Conservation (phyloP, 352 stramenopile genomes). For the Phytophthora sojae region DNA sequence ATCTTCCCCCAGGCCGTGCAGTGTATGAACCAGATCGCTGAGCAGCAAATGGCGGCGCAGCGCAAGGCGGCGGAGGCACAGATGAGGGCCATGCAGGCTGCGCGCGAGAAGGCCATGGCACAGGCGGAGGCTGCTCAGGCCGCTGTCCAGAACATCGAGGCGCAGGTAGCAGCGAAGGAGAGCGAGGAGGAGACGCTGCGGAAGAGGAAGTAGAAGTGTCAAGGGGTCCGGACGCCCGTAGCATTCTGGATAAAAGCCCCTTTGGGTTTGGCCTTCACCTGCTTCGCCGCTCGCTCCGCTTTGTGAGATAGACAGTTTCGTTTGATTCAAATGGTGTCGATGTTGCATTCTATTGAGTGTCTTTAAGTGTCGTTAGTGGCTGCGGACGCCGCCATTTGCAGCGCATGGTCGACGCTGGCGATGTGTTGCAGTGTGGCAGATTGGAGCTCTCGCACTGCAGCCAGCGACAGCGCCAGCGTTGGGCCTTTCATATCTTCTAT, state of each 20-base stretch:
- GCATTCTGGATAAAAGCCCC: conserved; percentile 29
- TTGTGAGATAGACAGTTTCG: conserved; percentile 51
- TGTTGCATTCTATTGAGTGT: conserved; percentile 12
- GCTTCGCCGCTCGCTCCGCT: conserved; percentile 32
- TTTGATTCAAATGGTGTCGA: conserved; percentile 42
- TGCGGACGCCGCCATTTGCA: conserved; percentile 33
- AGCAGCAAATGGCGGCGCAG: conserved; percentile 87
- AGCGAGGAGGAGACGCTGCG: conserved; percentile 53
- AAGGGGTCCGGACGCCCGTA: conserved; percentile 5
- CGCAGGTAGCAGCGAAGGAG: conserved; percentile 41
- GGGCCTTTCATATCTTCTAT: conserved; percentile 5
- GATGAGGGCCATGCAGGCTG: conserved; percentile 70
- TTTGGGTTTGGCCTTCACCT: conserved; percentile 23
- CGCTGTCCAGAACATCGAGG: conserved; percentile 52
- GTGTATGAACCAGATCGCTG: conserved; percentile 90
- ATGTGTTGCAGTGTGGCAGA: conserved; percentile 65
- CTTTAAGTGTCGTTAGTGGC: conserved; percentile 6
- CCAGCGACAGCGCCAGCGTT: conserved; percentile 33
- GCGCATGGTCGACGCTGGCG: conserved; percentile 42
- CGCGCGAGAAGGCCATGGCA: conserved; percentile 58
- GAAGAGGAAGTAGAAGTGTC: conserved; percentile 68
- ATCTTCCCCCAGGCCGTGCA: conserved; percentile 90
- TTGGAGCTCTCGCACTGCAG: conserved; percentile 53
- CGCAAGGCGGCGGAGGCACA: conserved; percentile 75
- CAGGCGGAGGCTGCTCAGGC: conserved; percentile 47